Evolutionary conservation across 2,329 filamentous ascomycete genomes (phyloP).

Genomic region (Colletotrichum sp.): DNA sequence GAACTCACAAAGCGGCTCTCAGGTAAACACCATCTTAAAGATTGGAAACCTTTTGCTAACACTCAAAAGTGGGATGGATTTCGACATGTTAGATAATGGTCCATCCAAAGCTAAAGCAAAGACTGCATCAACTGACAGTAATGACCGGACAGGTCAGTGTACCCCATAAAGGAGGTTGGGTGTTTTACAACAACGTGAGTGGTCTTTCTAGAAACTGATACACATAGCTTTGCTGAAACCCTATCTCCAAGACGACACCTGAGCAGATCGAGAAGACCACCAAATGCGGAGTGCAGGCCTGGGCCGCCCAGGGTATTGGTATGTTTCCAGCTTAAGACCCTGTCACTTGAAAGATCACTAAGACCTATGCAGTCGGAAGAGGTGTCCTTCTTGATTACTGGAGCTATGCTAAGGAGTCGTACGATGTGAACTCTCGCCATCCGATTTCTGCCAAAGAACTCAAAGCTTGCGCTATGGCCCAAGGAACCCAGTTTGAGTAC

Average conservation of each 20-base stretch:
- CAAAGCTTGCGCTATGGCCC: background rate
- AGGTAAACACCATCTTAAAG: background rate
- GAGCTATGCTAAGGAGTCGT: background rate
- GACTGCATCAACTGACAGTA: background rate
- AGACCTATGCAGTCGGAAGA: background rate
- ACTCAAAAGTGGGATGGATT: background rate
- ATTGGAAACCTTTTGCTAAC: background rate
- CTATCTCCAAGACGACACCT: background rate
- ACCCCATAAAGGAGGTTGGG: background rate
- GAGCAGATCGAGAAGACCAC: background rate
- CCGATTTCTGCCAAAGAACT: background rate
- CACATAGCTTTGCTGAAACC: background rate
- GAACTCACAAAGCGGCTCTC: background rate
- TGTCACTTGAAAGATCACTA: background rate
- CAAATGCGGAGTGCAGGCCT: background rate
- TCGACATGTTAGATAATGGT: background rate
- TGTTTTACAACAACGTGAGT: background rate
- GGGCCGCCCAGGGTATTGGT: background rate
- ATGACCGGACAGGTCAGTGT: background rate
- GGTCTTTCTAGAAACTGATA: background rate
- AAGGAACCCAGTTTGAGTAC: background rate
- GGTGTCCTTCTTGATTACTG: background rate
- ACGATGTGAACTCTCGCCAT: background rate
- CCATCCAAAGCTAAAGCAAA: background rate
- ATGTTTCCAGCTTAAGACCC: fast-evolving